Evolutionary conservation across 2,329 filamentous ascomycete genomes (phyloP), one percentile per base, ranked within the genome.

Genomic region (Colletotrichum coccodes): DNA sequence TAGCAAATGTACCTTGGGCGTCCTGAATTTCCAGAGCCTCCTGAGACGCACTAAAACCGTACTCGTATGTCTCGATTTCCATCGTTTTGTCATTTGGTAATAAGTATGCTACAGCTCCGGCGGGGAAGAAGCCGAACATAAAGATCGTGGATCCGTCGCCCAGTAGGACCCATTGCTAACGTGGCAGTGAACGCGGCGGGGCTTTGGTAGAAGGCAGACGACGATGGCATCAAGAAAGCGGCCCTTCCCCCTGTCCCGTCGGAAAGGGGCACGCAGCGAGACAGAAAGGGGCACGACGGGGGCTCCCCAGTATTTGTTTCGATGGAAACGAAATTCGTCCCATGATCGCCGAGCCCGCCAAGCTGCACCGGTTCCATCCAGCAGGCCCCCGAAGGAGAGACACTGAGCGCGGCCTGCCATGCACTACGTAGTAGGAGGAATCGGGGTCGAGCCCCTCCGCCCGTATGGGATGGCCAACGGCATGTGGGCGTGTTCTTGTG

Each of bases 251-350:
- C 47, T 32, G 38, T 60, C 30, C 53, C 30, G 53, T 44, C 60
- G 23, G 26, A 52, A 58, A 38, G 54, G 46, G 60, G 52, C 23
- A 34, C 47, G 36, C 28, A 49, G 63, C n/a, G 44, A 50, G 30
- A 49, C 5, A 30, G 26, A 5, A 46, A 18, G 56, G 56, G 56
- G 28, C 14, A 9, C 32, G 52, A 30, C 32, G 12, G 23, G 38
- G 30, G 34, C 28, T 49, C 60, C 40, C 65, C 65, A 60, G 53
- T 68, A 28, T 68, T 68, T 60, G 65, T 68, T 68, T 68, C 60
- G 54, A 65, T 40, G 40, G 65, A 63, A 64, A 47, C 53, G 36
- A 60, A 65, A 40, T 65, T 68, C 53, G 47, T 65, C 61, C 54
- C 60, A 60, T 56, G 54, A 65, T 64, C 53, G 56, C 53, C 47